Evolutionary conservation across 2,329 filamentous ascomycete genomes (phyloP).

Genomic region (Cadophora sp.): DNA sequence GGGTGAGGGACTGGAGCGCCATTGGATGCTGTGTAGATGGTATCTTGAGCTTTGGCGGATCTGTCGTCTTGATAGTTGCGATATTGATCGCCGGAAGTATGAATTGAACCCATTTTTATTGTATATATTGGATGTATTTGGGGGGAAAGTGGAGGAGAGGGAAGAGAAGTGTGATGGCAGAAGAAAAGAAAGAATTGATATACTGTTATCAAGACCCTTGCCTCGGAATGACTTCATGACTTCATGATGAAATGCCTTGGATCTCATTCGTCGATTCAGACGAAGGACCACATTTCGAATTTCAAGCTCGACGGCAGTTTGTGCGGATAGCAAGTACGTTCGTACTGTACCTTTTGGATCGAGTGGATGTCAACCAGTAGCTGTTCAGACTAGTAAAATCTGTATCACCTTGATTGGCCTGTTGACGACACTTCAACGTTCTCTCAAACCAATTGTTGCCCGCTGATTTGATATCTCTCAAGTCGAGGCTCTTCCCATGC

Average conservation of each 20-base stretch:
- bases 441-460: background rate
- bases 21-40: constrained; percentile 55
- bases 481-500: background rate
- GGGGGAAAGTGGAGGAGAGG: background rate
- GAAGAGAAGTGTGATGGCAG: too few relatives aligned
- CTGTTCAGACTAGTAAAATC: background rate
- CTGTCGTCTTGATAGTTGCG: constrained; percentile 51
- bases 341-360: too few relatives aligned
- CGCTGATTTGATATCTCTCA: background rate
- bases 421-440: background rate
- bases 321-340: background rate
- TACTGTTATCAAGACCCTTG: background rate
- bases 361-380: background rate
- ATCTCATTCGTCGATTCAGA: constrained; percentile 10
- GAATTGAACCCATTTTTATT: constrained; percentile 35
- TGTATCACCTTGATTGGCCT: background rate
- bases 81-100: constrained; percentile 48
- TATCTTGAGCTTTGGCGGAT: constrained; percentile 47
- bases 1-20: constrained; percentile 58
- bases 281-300: background rate
- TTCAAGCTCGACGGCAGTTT: background rate
- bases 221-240: constrained; percentile 1
- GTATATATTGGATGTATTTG: background rate
- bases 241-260: constrained; percentile 9
- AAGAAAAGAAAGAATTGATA: background rate